Percentiles rank a stretch among this genome's conserved stretches.
phyloP scores from a whole-genome alignment of 345 rosid species.

The Eucalyptus tenuipes region DNA sequence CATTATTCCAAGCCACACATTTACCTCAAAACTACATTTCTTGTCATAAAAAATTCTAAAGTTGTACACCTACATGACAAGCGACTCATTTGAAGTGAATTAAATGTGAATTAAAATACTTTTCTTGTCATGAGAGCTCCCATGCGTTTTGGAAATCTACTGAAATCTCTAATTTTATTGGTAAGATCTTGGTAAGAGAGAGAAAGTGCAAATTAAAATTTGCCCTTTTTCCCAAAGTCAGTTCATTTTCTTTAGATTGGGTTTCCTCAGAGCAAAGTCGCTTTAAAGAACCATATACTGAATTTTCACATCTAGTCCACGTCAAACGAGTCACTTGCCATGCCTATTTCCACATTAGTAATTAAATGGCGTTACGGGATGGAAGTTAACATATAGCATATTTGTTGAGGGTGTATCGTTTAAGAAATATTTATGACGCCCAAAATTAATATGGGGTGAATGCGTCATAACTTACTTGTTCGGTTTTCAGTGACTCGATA shows the following conservation, averaged over 20 bases:
- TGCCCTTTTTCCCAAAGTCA: not conserved
- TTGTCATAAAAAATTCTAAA: not conserved
- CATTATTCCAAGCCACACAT: not conserved
- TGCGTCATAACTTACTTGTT: not conserved
- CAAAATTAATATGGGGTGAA: not conserved
- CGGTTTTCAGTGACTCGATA: fast-evolving
- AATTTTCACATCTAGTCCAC: fast-evolving
- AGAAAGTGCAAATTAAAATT: not conserved
- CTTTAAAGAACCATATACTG: not conserved
- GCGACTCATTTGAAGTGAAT: not conserved
- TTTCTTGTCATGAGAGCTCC: not conserved
- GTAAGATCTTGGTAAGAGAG: not conserved
- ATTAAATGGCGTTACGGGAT: not conserved
- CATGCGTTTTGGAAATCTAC: not conserved
- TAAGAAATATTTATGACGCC: fast-evolving
- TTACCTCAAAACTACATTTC: not conserved
- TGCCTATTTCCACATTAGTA: not conserved
- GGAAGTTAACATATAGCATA: not conserved
- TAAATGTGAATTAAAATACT: not conserved
- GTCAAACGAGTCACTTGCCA: not conserved
- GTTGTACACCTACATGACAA: not conserved
- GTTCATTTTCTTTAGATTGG: not conserved
- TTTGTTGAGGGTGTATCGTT: fast-evolving
- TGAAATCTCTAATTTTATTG: not conserved
- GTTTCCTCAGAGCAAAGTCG: not conserved